Conservation (phyloP, 176 grass and related monocot genomes). For the Lolium perenne region DNA sequence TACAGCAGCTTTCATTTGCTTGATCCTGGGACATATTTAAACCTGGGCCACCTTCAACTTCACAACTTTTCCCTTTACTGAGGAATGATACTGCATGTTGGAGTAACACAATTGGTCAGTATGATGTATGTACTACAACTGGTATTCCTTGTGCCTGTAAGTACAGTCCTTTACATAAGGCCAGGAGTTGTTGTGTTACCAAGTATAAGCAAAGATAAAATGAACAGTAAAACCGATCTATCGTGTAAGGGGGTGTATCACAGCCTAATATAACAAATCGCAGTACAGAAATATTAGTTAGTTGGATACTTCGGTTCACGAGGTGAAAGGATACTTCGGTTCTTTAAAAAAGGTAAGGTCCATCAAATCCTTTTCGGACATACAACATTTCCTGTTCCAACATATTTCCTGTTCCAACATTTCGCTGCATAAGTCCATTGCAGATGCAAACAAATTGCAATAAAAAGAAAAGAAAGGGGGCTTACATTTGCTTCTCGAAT, state of each 20-base stretch:
- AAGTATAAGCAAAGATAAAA: slow-evolving; percentile 32
- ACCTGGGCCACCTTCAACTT: slow-evolving; percentile 39
- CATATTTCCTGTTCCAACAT: no score
- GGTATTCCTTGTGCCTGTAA: slow-evolving; percentile 5
- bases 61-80: slow-evolving; percentile 53
- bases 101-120: slow-evolving; percentile 26
- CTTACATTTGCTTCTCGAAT: slow-evolving; percentile 97
- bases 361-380: background rate
- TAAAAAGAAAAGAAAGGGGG: slow-evolving; percentile 14
- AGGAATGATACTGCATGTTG: slow-evolving; percentile 77
- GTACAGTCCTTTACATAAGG: slow-evolving; percentile 14
- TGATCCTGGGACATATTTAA: slow-evolving; percentile 30
- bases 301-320: background rate
- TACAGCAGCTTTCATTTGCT: slow-evolving; percentile 42
- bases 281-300: background rate
- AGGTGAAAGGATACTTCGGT: background rate
- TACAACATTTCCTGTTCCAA: background rate
- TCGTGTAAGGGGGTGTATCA: background rate
- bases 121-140: background rate
- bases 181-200: background rate
- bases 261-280: background rate
- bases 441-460: background rate
- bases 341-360: background rate
- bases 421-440: background rate
- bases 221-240: slow-evolving; percentile 6